Conservation (phyloP, 2,329 filamentous ascomycete genomes). For the Alternaria gaisen region DNA sequence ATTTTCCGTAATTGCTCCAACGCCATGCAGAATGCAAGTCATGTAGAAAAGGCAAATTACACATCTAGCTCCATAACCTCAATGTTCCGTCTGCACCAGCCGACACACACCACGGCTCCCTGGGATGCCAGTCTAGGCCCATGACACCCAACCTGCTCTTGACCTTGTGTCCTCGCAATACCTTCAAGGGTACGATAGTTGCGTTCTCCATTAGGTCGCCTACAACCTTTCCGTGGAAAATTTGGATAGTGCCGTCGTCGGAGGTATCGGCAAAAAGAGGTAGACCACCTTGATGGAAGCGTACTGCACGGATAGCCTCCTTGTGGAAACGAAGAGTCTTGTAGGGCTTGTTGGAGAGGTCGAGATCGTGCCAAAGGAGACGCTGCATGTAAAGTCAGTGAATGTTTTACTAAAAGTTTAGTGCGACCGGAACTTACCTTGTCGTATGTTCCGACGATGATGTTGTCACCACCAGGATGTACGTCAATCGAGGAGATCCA, state of each 20-base stretch:
- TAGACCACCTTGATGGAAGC: slow-evolving; percentile 79
- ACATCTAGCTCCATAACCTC: slow-evolving; percentile 73
- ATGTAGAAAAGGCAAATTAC: background rate
- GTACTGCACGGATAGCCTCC: slow-evolving; percentile 88
- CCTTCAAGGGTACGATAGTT: slow-evolving; percentile 94
- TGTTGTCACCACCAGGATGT: slow-evolving; percentile 90
- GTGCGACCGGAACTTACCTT: slow-evolving; percentile 52
- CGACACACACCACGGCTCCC: slow-evolving; percentile 92
- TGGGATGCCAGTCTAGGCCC: slow-evolving; percentile 95
- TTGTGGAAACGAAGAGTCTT: slow-evolving; percentile 96
- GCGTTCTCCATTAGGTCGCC: slow-evolving; percentile 96
- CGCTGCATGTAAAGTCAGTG: slow-evolving; percentile 53
- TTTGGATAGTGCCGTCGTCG: slow-evolving; percentile 92
- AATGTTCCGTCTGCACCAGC: slow-evolving; percentile 94
- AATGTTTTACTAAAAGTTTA: rapidly evolving
- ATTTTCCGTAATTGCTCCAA: slow-evolving; percentile 8
- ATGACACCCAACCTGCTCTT: slow-evolving; percentile 87
- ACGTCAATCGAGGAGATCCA: slow-evolving; percentile 96
- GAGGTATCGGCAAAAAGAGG: slow-evolving; percentile 94
- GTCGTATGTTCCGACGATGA: slow-evolving; percentile 95
- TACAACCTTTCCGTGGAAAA: slow-evolving; percentile 96
- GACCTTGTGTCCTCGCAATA: slow-evolving; percentile 88
- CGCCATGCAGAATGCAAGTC: slow-evolving; percentile 7
- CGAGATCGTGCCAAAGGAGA: slow-evolving; percentile 95
- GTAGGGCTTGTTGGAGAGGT: slow-evolving; percentile 88